phyloP scores from a whole-genome alignment of 352 stramenopile species.

The Pythium aphanidermatum region DNA sequence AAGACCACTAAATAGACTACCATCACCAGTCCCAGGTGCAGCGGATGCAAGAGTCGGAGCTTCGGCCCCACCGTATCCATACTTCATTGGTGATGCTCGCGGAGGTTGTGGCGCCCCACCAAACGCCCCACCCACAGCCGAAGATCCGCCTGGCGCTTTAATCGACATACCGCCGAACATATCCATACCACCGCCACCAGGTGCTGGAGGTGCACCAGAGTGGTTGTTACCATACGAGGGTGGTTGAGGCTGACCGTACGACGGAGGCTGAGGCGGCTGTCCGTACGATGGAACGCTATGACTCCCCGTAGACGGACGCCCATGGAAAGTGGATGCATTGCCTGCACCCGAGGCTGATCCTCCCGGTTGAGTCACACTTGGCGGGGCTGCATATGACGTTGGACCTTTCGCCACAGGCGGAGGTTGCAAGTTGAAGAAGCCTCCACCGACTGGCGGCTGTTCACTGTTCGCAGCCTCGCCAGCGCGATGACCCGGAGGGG shows the following conservation, averaged over 20 bases:
- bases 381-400: slow-evolving; percentile 14
- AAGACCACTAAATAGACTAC: slow-evolving; percentile 17
- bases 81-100: slow-evolving; percentile 15
- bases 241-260: slow-evolving; percentile 8
- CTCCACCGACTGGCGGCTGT: slow-evolving; percentile 44
- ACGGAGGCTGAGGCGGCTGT: slow-evolving; percentile 8
- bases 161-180: slow-evolving; percentile 82
- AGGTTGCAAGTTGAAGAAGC: slow-evolving; percentile 85
- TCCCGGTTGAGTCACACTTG: neutral
- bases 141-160: slow-evolving; percentile 18
- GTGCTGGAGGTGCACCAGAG: slow-evolving; percentile 4
- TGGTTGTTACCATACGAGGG: slow-evolving; percentile 10
- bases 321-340: slow-evolving; percentile 2
- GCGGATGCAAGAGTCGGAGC: slow-evolving; percentile 11
- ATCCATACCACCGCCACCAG: slow-evolving; percentile 22
- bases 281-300: slow-evolving; percentile 14
- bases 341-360: too few species aligned
- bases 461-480: slow-evolving; percentile 20
- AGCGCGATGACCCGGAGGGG: slow-evolving; percentile 45
- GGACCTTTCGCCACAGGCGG: slow-evolving; percentile 45
- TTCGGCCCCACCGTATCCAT: slow-evolving; percentile 5
- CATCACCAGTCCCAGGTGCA: slow-evolving; percentile 9
- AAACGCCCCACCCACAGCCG: slow-evolving; percentile 2
- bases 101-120: slow-evolving; percentile 8
- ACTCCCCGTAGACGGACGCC: neutral